A percentile compares a stretch with the other conserved stretches of the same genome.
phyloP scores from a whole-genome alignment of 345 rosid species.

The Citrus medica region DNA sequence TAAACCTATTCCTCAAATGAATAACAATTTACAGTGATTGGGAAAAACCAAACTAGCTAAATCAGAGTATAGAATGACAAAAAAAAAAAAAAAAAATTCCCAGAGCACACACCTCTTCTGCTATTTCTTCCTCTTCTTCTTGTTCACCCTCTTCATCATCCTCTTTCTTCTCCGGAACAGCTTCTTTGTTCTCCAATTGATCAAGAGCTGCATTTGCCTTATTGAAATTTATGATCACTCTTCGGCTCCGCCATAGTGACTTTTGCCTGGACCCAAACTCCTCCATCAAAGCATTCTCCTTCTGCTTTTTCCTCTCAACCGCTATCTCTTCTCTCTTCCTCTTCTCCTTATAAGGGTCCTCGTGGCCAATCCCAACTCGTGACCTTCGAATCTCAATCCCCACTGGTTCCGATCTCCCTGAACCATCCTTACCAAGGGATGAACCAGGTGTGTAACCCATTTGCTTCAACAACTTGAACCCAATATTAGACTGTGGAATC shows the following conservation, averaged over 20 bases:
- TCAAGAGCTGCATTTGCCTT: slow-evolving; percentile 89
- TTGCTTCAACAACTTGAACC: slow-evolving; percentile 81
- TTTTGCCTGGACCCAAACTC: slow-evolving; percentile 84
- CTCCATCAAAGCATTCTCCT: slow-evolving; percentile 61
- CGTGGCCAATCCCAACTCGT: slow-evolving; percentile 81
- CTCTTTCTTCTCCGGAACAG: slow-evolving; percentile 45
- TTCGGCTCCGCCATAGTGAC: slow-evolving; percentile 70
- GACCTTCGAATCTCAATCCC: slow-evolving; percentile 80
- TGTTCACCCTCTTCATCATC: slow-evolving; percentile 51
- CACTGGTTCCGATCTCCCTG: slow-evolving; percentile 72
- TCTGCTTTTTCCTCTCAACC: slow-evolving; percentile 46
- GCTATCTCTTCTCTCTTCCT: slow-evolving; percentile 66
- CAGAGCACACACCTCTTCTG: slow-evolving; percentile 55
- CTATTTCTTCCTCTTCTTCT: slow-evolving; percentile 52
- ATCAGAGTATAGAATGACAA: neutral
- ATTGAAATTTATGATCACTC: slow-evolving; percentile 59
- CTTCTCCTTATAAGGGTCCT: slow-evolving; percentile 84
- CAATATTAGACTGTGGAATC: slow-evolving; percentile 78
- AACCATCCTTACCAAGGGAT: slow-evolving; percentile 76
- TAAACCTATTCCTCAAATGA: neutral
- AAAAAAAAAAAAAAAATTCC: neutral
- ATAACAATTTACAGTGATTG: neutral
- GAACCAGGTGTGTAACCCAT: slow-evolving; percentile 97
- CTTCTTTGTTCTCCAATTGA: slow-evolving; percentile 79
- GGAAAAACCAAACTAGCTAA: slow-evolving; percentile 3